Percentiles rank a stretch among this genome's conserved stretches.
phyloP scores from a whole-genome alignment of 495 filamentous ascomycete genomes.

The Chaetomium tenue region DNA sequence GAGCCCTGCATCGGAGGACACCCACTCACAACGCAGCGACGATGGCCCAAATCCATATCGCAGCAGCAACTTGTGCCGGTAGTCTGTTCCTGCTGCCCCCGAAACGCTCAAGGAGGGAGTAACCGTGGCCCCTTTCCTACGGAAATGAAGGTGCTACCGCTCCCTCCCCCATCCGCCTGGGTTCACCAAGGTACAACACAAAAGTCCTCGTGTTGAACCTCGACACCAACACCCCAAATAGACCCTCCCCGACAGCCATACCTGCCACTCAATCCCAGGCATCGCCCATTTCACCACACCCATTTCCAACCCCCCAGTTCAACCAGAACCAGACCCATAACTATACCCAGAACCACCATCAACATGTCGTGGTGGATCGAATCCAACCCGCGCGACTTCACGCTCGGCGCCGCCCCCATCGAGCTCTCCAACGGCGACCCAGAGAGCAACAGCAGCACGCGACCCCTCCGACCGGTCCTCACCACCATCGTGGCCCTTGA shows the following conservation, averaged over 20 bases:
- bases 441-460: no score
- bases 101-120: not conserved
- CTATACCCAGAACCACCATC: no score
- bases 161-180: not conserved
- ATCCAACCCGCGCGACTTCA: not conserved
- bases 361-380: constrained; percentile 13
- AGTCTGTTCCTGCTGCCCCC: not conserved
- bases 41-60: no score
- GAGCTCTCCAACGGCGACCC: no score
- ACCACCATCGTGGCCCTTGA: no score
- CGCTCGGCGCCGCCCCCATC: no score
- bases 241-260: no score
- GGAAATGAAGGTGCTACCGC: not conserved
- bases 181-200: not conserved
- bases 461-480: no score
- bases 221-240: no score
- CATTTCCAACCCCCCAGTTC: not conserved
- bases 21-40: no score
- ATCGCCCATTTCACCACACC: not conserved
- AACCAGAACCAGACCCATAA: not conserved
- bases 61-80: not conserved
- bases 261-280: not conserved
- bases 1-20: no score
- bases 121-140: no score
- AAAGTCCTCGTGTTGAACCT: not conserved